A percentile compares a stretch with the other conserved stretches of the same genome.
phyloP scores from a whole-genome alignment of 1,284 basidiomycete genomes.

The Ceratobasidium papillatum region DNA sequence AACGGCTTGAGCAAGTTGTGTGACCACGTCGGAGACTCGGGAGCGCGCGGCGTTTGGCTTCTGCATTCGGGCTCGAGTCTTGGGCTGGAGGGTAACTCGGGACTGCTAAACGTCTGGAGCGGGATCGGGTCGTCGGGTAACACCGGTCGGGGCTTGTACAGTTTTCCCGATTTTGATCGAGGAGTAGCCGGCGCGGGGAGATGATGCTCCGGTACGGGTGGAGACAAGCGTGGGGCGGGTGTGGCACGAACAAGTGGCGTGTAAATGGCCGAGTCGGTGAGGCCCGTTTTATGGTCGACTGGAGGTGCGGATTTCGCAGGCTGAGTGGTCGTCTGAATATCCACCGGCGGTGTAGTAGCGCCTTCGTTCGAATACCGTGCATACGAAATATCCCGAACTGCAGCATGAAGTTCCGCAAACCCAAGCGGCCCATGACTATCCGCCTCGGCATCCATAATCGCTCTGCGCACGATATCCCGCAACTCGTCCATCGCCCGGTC shows the following conservation, averaged over 20 bases:
- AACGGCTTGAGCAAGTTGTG: constrained; percentile 33
- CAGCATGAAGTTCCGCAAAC: constrained; percentile 21
- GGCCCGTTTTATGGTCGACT: background rate
- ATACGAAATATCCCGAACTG: constrained; percentile 21
- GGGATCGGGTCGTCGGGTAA: constrained; percentile 32
- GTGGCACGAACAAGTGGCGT: constrained; percentile 25
- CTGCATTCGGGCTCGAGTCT: background rate
- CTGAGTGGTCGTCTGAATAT: background rate
- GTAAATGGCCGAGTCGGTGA: constrained; percentile 4
- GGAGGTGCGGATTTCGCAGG: constrained; percentile 1
- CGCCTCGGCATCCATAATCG: constrained; percentile 12
- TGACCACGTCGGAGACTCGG: constrained; percentile 31
- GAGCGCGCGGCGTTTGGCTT: constrained; percentile 14
- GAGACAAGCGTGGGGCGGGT: background rate
- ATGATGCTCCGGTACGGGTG: background rate
- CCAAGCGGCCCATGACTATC: constrained; percentile 22
- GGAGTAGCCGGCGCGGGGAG: constrained; percentile 14
- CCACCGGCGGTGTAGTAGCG: background rate
- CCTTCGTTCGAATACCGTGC: constrained; percentile 7
- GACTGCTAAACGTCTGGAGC: constrained; percentile 24
- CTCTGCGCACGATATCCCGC: constrained; percentile 18
- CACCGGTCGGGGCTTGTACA: constrained; percentile 23
- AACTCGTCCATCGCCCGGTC: constrained; percentile 35
- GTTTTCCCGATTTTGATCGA: constrained; percentile 19
- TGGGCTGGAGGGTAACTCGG: background rate